These are phyloP conservation scores for Balansia obtecta DNA, from an alignment of 2,329 filamentous ascomycete genomes.

Conservation along the genomic window DNA sequence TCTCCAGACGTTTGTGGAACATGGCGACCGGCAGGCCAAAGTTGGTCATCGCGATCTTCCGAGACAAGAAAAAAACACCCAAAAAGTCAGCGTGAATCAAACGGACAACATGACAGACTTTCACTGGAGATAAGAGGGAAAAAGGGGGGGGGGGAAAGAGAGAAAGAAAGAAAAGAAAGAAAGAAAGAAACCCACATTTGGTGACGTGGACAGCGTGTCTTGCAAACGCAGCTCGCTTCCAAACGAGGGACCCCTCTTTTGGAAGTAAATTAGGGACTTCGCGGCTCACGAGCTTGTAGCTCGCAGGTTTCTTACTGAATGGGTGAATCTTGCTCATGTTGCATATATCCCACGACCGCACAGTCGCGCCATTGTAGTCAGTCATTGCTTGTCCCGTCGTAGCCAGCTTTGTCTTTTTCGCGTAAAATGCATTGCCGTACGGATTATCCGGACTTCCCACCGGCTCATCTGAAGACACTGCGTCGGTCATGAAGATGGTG, in stretches of 20 bases:
- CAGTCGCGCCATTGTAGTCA: conserved; percentile 70
- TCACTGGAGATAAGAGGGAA: background rate
- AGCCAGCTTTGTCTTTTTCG: conserved; percentile 66
- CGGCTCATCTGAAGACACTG: conserved; percentile 54
- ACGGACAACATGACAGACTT: no score
- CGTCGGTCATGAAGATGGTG: conserved; percentile 75
- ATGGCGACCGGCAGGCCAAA: conserved; percentile 77
- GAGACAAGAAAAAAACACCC: background rate
- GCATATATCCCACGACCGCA: conserved; percentile 80
- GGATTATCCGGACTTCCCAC: conserved; percentile 73
- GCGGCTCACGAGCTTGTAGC: conserved; percentile 81
- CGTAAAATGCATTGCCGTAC: conserved; percentile 85
- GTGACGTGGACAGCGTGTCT: conserved; percentile 82
- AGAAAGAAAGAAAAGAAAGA: background rate
- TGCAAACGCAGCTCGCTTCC: conserved; percentile 82
- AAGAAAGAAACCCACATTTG: conserved; percentile 38
- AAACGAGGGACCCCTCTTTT: conserved; percentile 69
- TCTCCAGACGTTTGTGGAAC: conserved; percentile 80
- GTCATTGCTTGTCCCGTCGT: conserved; percentile 58
- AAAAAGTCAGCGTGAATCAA: no score
- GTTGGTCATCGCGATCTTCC: conserved; percentile 65
- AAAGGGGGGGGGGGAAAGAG: no score
- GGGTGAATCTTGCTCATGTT: conserved; percentile 79
- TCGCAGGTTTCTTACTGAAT: conserved; percentile 71
- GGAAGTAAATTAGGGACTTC: conserved; percentile 71